Evolutionary conservation across 1,284 basidiomycete species (phyloP), one percentile per base, ranked within the genome.

Genomic region (Wallemia mellicola): DNA sequence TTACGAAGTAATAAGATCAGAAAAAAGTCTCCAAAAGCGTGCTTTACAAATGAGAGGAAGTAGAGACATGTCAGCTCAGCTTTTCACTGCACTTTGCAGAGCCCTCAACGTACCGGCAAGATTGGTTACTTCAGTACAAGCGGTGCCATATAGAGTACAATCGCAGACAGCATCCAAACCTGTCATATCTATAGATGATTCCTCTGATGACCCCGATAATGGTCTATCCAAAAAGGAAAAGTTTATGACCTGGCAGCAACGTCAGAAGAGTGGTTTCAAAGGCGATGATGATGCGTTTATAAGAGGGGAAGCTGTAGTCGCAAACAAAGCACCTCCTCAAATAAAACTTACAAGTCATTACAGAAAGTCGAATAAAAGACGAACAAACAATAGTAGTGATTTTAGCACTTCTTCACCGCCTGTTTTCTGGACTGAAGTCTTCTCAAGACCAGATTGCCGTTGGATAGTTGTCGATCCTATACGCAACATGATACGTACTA

Each of bases 351-450:
- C 9, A 3, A 48, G 38, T 48, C 38, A 48, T 48, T n/a, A n/a
- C 5, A 11, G 38, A 11, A 48, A 48, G 38, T 5, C 9, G n/a
- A 48, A 48, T 11, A 48, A 48, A 48, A n/a, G n/a, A 7, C 7
- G 14, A 48, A 5, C 38, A 11, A 48, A n/a, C 38, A 48, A 48
- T 5, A 15, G 9, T 7, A 19, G 19, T 22, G n/a, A 11, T 3
- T 48, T 48, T n/a, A 25, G 27, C 22, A 15, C 24, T 2, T n/a
- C 7, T 2, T 68, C 67, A n/a, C 83, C 89, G 1, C 94, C 92
- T 0, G 82, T 92, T 1, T 87, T 91, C 70, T 99, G 92, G 94
- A 87, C 86, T 0, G 94, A 98, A 70, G 86, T 95, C 0, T 99
- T 91, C 70, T 91, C 86, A 27, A 80, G 86, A 22, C 80, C 89